These are phyloP conservation scores for Lachnellula arida DNA, from an alignment of 2,329 filamentous ascomycete species.

Conservation along the genomic window DNA sequence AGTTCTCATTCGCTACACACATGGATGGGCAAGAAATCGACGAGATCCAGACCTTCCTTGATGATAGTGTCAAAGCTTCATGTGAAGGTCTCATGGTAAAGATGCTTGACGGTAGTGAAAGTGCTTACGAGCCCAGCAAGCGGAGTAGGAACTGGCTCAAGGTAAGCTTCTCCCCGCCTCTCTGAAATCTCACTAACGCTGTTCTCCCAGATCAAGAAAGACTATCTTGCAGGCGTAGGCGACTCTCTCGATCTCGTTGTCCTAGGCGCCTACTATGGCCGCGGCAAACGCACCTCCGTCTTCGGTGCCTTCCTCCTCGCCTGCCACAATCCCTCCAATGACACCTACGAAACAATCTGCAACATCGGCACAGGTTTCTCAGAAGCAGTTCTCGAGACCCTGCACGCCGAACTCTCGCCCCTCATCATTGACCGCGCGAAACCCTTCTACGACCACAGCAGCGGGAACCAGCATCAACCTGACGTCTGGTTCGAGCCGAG, in stretches of 20 bases:
- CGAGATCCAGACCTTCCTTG: constrained; percentile 86
- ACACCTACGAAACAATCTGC: constrained; percentile 92
- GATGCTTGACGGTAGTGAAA: constrained; percentile 92
- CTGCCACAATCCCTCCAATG: constrained; percentile 76
- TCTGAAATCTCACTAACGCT: background rate
- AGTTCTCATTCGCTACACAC: constrained; percentile 84
- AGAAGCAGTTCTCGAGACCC: constrained; percentile 84
- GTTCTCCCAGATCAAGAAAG: constrained; percentile 76
- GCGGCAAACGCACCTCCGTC: constrained; percentile 90
- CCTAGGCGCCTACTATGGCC: constrained; percentile 87
- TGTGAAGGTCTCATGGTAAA: constrained; percentile 99
- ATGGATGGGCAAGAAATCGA: constrained; percentile 87
- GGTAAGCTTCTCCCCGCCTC: constrained; percentile 40
- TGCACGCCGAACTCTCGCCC: constrained; percentile 69
- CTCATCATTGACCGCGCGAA: constrained; percentile 86
- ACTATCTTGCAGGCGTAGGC: constrained; percentile 89
- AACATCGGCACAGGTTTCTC: constrained; percentile 98
- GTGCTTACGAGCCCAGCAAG: constrained; percentile 92
- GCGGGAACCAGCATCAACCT: constrained; percentile 84
- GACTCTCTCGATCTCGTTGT: constrained; percentile 97
- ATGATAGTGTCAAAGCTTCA: constrained; percentile 91
- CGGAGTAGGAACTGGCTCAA: constrained; percentile 98
- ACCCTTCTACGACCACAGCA: constrained; percentile 87
- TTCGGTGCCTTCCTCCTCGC: constrained; percentile 95
- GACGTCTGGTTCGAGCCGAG: constrained; percentile 98